Evolutionary conservation across 1,284 basidiomycete species (phyloP).

Genomic region (Agroathelia rolfsii): DNA sequence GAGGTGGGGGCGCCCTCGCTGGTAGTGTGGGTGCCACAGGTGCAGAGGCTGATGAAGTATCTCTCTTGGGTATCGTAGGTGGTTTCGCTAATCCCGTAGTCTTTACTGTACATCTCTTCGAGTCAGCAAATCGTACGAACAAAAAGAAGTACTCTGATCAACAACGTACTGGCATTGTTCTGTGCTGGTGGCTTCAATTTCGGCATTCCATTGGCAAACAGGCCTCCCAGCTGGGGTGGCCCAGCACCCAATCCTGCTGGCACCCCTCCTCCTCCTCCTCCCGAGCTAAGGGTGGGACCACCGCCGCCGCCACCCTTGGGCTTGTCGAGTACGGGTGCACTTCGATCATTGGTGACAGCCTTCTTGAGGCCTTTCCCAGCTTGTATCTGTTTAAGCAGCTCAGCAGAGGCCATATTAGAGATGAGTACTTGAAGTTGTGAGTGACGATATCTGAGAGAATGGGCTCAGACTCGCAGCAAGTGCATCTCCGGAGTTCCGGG

Average conservation of each 20-base stretch:
- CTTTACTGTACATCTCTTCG: slow-evolving; percentile 35
- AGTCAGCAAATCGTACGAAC: slow-evolving; percentile 11
- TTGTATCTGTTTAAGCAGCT: slow-evolving; percentile 68
- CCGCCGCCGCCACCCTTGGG: slow-evolving; percentile 31
- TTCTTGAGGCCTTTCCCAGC: slow-evolving; percentile 76
- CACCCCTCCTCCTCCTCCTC: slow-evolving; percentile 27
- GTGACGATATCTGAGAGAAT: too few species aligned
- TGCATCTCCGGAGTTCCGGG: too few species aligned
- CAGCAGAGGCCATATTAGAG: slow-evolving; percentile 71
- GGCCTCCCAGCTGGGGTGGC: slow-evolving; percentile 71
- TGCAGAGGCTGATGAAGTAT: slow-evolving; percentile 22
- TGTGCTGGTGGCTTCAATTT: slow-evolving; percentile 74
- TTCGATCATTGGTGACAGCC: slow-evolving; percentile 73
- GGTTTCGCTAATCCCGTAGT: slow-evolving; percentile 54
- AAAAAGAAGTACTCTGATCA: slow-evolving; percentile 7
- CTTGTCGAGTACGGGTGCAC: slow-evolving; percentile 54
- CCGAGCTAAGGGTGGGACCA: slow-evolving; percentile 28
- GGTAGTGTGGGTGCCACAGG: slow-evolving; percentile 15
- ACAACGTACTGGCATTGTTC: slow-evolving; percentile 40
- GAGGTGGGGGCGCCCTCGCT: slow-evolving; percentile 12
- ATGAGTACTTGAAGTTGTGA: too few species aligned
- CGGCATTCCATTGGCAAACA: slow-evolving; percentile 88
- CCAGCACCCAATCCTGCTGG: slow-evolving; percentile 29
- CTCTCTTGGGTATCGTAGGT: slow-evolving; percentile 53
- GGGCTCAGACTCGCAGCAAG: too few species aligned